These are phyloP conservation scores for Colletotrichum australisinense DNA, from an alignment of 2,329 filamentous ascomycete genomes.

Conservation along the genomic window DNA sequence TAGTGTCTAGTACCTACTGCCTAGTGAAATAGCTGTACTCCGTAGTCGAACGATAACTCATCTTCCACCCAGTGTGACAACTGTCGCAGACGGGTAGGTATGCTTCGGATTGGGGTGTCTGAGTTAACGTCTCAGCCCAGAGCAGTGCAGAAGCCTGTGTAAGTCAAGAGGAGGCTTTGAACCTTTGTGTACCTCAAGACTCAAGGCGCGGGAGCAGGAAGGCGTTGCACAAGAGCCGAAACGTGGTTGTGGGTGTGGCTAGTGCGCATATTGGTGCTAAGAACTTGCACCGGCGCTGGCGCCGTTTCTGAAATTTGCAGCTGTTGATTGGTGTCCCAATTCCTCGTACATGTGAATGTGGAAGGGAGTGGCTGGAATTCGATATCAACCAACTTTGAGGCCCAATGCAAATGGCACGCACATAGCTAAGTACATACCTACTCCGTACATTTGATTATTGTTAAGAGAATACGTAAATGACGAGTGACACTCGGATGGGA, in stretches of 20 bases:
- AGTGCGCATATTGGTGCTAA: not conserved
- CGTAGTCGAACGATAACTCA: not conserved
- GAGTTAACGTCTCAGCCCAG: slow-evolving; percentile 14
- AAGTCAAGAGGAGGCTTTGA: not conserved
- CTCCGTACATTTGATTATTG: not conserved
- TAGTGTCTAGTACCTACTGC: no score
- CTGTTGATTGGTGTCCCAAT: not conserved
- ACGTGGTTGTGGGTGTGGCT: slow-evolving; percentile 34
- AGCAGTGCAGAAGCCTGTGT: slow-evolving; percentile 20
- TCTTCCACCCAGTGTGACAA: slow-evolving; percentile 2
- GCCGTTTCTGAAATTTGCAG: slow-evolving; percentile 19
- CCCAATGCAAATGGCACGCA: not conserved
- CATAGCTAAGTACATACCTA: no score
- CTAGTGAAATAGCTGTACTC: not conserved
- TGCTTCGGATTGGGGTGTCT: slow-evolving; percentile 11
- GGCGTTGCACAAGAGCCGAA: slow-evolving; percentile 29
- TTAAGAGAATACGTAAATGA: not conserved
- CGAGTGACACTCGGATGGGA: not conserved
- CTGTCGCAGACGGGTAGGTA: not conserved
- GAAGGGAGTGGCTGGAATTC: slow-evolving; percentile 29
- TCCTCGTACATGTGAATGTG: not conserved
- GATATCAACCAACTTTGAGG: not conserved
- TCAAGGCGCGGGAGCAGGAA: not conserved
- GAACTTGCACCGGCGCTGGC: not conserved
- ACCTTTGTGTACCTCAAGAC: not conserved